Conservation (phyloP, 129 eudicot species). For the Pseudognaphalium luteoalbum region DNA sequence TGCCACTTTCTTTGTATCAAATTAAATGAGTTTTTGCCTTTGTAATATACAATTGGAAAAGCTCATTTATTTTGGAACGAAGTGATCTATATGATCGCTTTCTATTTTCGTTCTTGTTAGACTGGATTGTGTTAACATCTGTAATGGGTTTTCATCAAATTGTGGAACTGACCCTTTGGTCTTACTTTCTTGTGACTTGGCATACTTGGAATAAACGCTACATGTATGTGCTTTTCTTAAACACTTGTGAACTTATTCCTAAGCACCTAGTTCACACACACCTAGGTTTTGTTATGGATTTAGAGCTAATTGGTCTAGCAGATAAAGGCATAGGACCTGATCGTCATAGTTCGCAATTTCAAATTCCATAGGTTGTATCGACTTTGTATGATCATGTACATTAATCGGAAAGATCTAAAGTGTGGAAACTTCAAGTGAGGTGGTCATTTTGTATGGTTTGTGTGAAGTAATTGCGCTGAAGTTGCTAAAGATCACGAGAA, state of each 20-base stretch:
- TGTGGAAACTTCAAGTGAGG: background rate
- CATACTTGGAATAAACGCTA: background rate
- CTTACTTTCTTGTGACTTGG: background rate
- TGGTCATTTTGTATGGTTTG: background rate
- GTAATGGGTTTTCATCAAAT: background rate
- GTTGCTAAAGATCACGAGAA: background rate
- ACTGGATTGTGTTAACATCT: background rate
- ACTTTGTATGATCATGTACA: background rate
- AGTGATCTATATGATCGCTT: background rate
- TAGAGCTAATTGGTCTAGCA: no score
- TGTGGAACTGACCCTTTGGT: background rate
- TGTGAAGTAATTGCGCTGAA: background rate
- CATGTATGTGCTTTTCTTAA: background rate
- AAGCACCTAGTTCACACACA: no score
- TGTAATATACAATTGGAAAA: conserved; percentile 20
- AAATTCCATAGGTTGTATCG: background rate
- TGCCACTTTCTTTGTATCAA: conserved; percentile 20
- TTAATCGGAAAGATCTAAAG: background rate
- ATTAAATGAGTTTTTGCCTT: conserved; percentile 33
- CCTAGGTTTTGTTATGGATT: no score
- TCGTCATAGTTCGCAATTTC: background rate
- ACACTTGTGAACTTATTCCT: background rate
- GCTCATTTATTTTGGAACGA: conserved; percentile 36
- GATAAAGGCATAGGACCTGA: no score
- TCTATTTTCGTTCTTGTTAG: background rate